These are phyloP conservation scores for Amauroascus niger DNA, from an alignment of 2,329 filamentous ascomycete species.

Conservation along the genomic window DNA sequence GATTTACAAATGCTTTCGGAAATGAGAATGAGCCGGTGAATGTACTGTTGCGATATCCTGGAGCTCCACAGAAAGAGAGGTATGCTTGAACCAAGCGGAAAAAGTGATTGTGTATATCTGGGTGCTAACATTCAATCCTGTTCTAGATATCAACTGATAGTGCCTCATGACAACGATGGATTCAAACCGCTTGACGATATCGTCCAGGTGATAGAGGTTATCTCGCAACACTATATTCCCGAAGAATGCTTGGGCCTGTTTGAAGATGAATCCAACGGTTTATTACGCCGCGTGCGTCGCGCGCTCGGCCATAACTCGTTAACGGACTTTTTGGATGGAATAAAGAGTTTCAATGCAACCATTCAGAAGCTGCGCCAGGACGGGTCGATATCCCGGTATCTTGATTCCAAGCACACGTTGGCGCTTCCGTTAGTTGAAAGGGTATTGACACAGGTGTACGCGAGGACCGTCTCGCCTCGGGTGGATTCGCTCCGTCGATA, in stretches of 20 bases:
- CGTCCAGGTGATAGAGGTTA: slow-evolving; percentile 56
- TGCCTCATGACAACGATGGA: slow-evolving; percentile 69
- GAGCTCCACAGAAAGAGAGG: slow-evolving; percentile 58
- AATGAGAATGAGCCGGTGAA: slow-evolving; percentile 34
- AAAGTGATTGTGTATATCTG: neutral
- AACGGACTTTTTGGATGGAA: slow-evolving; percentile 60
- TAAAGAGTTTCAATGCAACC: slow-evolving; percentile 67
- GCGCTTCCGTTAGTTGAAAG: slow-evolving; percentile 65
- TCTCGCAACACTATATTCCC: slow-evolving; percentile 68
- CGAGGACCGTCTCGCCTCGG: slow-evolving; percentile 80
- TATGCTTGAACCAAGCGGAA: slow-evolving; percentile 27
- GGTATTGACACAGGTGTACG: slow-evolving; percentile 79
- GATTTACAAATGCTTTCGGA: slow-evolving; percentile 46
- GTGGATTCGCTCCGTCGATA: slow-evolving; percentile 78
- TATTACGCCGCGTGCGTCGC: slow-evolving; percentile 66
- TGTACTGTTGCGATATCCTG: slow-evolving; percentile 76
- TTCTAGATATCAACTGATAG: slow-evolving; percentile 60
- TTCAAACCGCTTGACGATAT: slow-evolving; percentile 59
- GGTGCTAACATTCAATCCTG: slow-evolving; percentile 6
- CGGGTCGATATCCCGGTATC: slow-evolving; percentile 61
- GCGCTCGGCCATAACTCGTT: slow-evolving; percentile 59
- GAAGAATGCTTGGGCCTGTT: slow-evolving; percentile 58
- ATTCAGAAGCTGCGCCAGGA: slow-evolving; percentile 57
- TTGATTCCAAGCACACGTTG: slow-evolving; percentile 59
- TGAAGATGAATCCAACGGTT: slow-evolving; percentile 60